phyloP scores from a whole-genome alignment of 345 rosid species.

The Psidium friedrichsthalianum region DNA sequence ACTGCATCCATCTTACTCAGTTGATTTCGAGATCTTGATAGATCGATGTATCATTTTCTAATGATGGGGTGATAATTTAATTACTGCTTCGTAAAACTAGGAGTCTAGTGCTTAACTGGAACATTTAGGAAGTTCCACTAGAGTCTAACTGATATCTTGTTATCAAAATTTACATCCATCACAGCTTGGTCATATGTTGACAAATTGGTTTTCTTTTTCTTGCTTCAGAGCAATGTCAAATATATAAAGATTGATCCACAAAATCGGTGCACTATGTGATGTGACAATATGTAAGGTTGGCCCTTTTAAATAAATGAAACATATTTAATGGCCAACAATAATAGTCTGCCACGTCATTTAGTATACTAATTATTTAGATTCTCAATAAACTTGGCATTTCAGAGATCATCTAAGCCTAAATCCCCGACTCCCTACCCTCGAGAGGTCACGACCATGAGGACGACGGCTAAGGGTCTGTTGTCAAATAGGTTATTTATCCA shows the following conservation, averaged over 20 bases:
- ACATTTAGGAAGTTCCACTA: too few relatives aligned
- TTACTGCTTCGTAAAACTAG: background rate
- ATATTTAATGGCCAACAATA: background rate
- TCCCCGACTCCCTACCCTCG: background rate
- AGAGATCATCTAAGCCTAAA: background rate
- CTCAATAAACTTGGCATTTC: background rate
- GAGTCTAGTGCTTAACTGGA: background rate
- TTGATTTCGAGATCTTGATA: background rate
- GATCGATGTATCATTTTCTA: too few relatives aligned
- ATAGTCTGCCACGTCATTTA: background rate
- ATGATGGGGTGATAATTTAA: background rate
- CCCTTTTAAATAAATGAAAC: background rate
- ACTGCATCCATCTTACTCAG: background rate
- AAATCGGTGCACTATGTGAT: background rate
- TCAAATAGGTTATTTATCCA: background rate
- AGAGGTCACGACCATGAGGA: background rate
- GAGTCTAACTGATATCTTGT: too few relatives aligned
- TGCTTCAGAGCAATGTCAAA: too few relatives aligned
- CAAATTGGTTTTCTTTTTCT: background rate
- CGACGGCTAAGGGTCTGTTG: background rate
- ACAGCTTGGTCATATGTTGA: background rate
- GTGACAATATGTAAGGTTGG: background rate
- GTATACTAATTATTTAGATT: background rate
- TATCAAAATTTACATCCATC: too few relatives aligned
- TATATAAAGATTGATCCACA: too few relatives aligned